A percentile compares a stretch with the other conserved stretches of the same genome.
Conservation (phyloP, 805 yeast species). For the Ogataea angusta region DNA sequence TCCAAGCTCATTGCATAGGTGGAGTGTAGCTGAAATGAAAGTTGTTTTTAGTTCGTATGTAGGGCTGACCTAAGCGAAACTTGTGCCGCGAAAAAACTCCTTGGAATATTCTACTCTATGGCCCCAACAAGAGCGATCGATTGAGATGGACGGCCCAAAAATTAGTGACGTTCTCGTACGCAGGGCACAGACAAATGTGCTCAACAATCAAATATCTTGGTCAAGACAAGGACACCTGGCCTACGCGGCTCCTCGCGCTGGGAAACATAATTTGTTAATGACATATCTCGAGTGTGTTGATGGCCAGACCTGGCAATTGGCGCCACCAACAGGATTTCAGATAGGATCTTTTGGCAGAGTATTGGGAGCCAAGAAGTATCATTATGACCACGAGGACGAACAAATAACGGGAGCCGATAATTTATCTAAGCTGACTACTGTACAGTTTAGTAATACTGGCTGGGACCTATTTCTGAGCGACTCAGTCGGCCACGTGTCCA, state of each 20-base stretch:
- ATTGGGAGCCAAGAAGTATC: conserved; percentile 20
- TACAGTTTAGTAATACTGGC: conserved; percentile 76
- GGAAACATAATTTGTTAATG: conserved; percentile 43
- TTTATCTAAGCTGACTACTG: conserved; percentile 30
- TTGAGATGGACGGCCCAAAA: conserved; percentile 3
- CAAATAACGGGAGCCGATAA: conserved; percentile 26
- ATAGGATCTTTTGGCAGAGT: conserved; percentile 17
- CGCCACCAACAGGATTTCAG: conserved; percentile 45
- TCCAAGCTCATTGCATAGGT: conserved; percentile 10
- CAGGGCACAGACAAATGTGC: conserved; percentile 19
- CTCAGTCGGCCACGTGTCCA: conserved; percentile 60
- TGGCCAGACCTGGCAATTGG: conserved; percentile 78
- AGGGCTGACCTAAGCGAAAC: conserved; percentile 1
- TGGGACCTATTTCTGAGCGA: conserved; percentile 82
- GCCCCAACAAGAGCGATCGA: neutral
- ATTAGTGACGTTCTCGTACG: conserved; percentile 26
- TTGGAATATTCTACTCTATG: neutral
- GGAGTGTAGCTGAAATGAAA: neutral
- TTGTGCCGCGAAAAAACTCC: neutral
- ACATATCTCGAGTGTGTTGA: conserved; percentile 71
- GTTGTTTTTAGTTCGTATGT: neutral
- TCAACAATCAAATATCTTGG: conserved; percentile 52
- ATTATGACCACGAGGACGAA: conserved; percentile 8
- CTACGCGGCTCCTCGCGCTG: conserved; percentile 40
- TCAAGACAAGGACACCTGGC: conserved; percentile 84